Evolutionary conservation across 305 asterid genomes (phyloP).

Genomic region (Lippia alba): DNA sequence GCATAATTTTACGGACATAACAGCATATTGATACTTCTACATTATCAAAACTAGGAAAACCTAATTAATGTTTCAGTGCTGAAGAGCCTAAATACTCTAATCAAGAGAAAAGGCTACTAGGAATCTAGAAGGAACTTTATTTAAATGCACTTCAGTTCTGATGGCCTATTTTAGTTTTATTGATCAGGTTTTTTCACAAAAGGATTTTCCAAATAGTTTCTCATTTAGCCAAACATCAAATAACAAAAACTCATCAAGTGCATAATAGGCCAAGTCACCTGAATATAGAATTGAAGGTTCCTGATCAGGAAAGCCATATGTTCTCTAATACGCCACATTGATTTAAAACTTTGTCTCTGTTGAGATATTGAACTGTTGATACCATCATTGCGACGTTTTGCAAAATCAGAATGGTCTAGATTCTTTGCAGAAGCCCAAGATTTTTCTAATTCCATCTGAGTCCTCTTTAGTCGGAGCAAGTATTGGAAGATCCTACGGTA

Average conservation of each 20-base stretch:
- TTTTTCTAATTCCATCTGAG: slow-evolving; percentile 97
- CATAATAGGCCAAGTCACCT: slow-evolving; percentile 54
- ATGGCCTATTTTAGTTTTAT: slow-evolving; percentile 14
- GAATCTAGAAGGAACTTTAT: slow-evolving; percentile 1
- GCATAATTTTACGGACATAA: slow-evolving; percentile 1
- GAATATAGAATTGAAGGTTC: slow-evolving; percentile 94
- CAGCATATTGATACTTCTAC: slow-evolving; percentile 25
- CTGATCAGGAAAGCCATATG: slow-evolving; percentile 98
- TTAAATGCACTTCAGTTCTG: slow-evolving; percentile 24
- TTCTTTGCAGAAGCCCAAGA: slow-evolving; percentile 99
- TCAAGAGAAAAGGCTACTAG: slow-evolving; percentile 21
- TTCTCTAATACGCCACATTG: slow-evolving; percentile 96
- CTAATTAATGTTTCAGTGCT: background rate
- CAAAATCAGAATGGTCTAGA: slow-evolving; percentile 87
- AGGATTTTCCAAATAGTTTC: background rate
- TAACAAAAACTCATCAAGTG: slow-evolving; percentile 24
- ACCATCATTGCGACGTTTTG: slow-evolving; percentile 60
- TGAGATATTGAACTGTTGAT: slow-evolving; percentile 57
- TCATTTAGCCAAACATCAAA: slow-evolving; percentile 18
- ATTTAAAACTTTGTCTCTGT: slow-evolving; percentile 77
- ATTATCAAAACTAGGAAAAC: slow-evolving; percentile 11
- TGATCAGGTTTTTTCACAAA: slow-evolving; percentile 1
- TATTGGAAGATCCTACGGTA: slow-evolving; percentile 92
- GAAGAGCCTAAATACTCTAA: background rate
- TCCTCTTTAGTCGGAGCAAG: slow-evolving; percentile 88